Percentiles rank a stretch among this genome's conserved stretches.
These are phyloP conservation scores for Globisporangium sylvaticum DNA, from an alignment of 352 stramenopile genomes.

Conservation along the genomic window DNA sequence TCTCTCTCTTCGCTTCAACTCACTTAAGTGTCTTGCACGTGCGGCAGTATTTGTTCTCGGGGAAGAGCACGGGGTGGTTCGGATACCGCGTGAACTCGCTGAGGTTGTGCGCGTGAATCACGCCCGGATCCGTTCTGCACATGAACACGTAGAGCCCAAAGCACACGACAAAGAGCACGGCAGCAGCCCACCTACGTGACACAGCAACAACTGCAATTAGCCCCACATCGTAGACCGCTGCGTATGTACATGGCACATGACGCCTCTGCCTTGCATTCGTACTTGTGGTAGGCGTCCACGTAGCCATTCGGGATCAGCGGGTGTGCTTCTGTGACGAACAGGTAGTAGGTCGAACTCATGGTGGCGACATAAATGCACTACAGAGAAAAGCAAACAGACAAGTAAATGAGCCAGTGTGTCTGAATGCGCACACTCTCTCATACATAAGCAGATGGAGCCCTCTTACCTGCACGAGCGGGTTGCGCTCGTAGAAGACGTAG, in stretches of 20 bases:
- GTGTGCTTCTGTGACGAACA: constrained; percentile 68
- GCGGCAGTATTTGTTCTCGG: constrained; percentile 71
- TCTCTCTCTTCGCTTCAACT: constrained; percentile 9
- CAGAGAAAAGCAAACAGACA: not conserved
- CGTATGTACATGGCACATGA: not conserved
- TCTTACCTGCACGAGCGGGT: constrained; percentile 62
- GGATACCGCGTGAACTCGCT: constrained; percentile 57
- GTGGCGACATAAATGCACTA: constrained; percentile 73
- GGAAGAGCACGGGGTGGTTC: constrained; percentile 76
- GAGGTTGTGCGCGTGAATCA: constrained; percentile 58
- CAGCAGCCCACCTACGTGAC: constrained; percentile 34
- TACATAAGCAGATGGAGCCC: not conserved
- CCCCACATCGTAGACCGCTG: not conserved
- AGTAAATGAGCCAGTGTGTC: not conserved
- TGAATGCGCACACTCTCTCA: not conserved
- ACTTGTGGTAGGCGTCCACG: constrained; percentile 63
- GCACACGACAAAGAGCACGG: constrained; percentile 49
- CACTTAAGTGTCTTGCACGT: constrained; percentile 89
- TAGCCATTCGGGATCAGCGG: constrained; percentile 59
- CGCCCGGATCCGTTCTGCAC: constrained; percentile 67
- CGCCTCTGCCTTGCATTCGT: not conserved
- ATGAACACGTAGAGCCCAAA: constrained; percentile 65
- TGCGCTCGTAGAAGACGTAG: constrained; percentile 65
- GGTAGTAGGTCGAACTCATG: constrained; percentile 62
- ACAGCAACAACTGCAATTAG: constrained; percentile 4